These are phyloP conservation scores for Parsonsia alboflavescens DNA, from an alignment of 257 asterid genomes.

Conservation along the genomic window DNA sequence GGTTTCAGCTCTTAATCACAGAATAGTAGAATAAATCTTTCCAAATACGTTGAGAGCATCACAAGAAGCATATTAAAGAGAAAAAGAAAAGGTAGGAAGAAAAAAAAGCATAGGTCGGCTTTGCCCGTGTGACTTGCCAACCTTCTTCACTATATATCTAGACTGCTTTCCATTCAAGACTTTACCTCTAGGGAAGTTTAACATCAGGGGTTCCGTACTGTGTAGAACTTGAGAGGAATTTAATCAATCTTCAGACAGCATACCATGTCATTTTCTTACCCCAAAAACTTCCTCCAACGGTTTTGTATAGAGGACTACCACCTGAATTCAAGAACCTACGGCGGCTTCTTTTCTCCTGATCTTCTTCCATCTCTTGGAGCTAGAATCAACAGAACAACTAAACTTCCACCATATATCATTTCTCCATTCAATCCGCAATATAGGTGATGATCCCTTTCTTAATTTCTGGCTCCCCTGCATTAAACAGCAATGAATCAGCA, in stretches of 20 bases:
- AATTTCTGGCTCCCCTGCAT: background rate
- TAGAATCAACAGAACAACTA: conserved; percentile 51
- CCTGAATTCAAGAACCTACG: conserved; percentile 24
- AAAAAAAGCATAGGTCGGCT: conserved; percentile 21
- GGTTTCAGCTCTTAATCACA: conserved; percentile 10
- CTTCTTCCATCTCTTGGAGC: conserved; percentile 92
- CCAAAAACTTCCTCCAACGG: conserved; percentile 50
- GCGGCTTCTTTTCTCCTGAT: conserved; percentile 63
- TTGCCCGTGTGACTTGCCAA: conserved; percentile 30
- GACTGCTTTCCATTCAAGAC: conserved; percentile 12
- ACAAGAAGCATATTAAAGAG: conserved; percentile 30
- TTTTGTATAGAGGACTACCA: conserved; percentile 61
- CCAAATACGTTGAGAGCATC: conserved; percentile 27
- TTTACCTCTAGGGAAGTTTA: conserved; percentile 15
- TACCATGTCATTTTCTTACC: conserved; percentile 42
- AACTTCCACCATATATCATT: conserved; percentile 45
- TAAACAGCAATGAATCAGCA: background rate
- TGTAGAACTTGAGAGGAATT: conserved; percentile 2
- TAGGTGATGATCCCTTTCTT: conserved; percentile 34
- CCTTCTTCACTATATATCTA: conserved; percentile 36
- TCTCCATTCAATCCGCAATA: conserved; percentile 70
- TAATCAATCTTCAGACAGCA: conserved; percentile 5
- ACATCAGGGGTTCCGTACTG: conserved; percentile 6
- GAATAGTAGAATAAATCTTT: conserved; percentile 35
- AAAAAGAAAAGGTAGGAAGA: conserved; percentile 5